Conservation (phyloP, 768 basidiomycete genomes). For the Coprinopsis strossmayeri region DNA sequence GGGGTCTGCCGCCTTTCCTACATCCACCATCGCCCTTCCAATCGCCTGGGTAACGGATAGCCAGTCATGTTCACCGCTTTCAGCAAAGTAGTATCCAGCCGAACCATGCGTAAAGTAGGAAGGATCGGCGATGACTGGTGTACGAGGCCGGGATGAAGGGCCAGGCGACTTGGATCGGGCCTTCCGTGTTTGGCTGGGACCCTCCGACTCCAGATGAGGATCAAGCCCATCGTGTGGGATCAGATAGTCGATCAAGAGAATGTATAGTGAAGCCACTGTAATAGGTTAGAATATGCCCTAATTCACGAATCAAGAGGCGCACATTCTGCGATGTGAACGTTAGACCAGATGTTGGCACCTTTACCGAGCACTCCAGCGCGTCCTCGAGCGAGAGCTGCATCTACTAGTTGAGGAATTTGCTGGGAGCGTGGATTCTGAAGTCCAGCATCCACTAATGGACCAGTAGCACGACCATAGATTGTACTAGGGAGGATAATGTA, state of each 20-base stretch:
- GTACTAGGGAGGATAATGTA: constrained; percentile 50
- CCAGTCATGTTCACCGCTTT: constrained; percentile 38
- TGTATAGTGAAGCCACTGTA: constrained; percentile 38
- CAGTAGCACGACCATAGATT: constrained; percentile 43
- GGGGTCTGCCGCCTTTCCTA: constrained; percentile 27
- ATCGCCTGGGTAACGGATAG: constrained; percentile 31
- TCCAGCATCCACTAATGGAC: constrained; percentile 42
- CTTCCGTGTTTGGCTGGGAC: not conserved
- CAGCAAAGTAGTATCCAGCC: constrained; percentile 43
- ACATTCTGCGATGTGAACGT: constrained; percentile 52
- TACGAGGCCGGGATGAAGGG: constrained; percentile 1
- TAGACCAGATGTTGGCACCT: constrained; percentile 48
- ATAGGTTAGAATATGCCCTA: not conserved
- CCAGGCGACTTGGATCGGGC: not conserved
- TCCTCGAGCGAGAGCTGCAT: constrained; percentile 32
- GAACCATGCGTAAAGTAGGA: constrained; percentile 33
- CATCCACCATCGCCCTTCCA: constrained; percentile 28
- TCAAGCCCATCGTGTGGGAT: constrained; percentile 13
- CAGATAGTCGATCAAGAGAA: constrained; percentile 33
- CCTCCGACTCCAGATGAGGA: not conserved
- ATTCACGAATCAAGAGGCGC: constrained; percentile 3
- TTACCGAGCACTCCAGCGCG: constrained; percentile 45
- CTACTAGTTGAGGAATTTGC: constrained; percentile 41
- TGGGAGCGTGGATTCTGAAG: constrained; percentile 43
- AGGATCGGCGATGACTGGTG: constrained; percentile 7